Evolutionary conservation across 73 alveolate genomes (phyloP).

Genomic region (Paramecium sexaurelia): DNA sequence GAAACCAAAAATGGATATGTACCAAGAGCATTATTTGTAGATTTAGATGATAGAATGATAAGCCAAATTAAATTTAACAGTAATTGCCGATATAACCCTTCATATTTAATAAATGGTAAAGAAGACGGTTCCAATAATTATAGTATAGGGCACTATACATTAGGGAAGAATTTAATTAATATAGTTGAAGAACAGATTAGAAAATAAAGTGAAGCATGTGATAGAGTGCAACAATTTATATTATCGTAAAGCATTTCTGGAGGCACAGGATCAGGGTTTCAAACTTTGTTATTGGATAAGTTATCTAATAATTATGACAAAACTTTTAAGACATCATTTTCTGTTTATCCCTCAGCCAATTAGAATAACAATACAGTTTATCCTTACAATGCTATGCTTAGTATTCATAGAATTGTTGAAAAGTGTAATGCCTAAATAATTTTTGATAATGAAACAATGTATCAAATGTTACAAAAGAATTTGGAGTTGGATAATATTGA

Average conservation of each 20-base stretch:
- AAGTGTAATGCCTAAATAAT: not conserved
- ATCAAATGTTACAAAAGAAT: not conserved
- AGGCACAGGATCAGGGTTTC: slow-evolving; percentile 63
- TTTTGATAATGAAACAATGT: not conserved
- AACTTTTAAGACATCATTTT: not conserved
- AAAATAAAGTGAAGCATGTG: slow-evolving; percentile 42
- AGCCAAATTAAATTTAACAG: not conserved
- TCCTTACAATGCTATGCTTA: not conserved
- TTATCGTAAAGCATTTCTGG: slow-evolving; percentile 36
- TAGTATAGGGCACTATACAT: not conserved
- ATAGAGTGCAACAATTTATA: slow-evolving; percentile 7
- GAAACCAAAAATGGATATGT: not conserved
- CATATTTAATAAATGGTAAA: not conserved
- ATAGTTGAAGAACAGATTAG: not conserved
- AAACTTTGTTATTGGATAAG: not conserved
- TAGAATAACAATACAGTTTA: not conserved
- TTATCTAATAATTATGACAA: not conserved
- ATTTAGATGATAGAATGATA: slow-evolving; percentile 10
- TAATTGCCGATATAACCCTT: not conserved
- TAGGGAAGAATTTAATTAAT: not conserved
- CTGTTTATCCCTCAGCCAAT: not conserved
- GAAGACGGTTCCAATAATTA: not conserved
- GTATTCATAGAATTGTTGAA: not conserved
- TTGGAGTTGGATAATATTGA: not conserved
- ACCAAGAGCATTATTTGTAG: slow-evolving; percentile 15